phyloP scores from a whole-genome alignment of 352 stramenopile genomes.

The Phytophthora capsici region DNA sequence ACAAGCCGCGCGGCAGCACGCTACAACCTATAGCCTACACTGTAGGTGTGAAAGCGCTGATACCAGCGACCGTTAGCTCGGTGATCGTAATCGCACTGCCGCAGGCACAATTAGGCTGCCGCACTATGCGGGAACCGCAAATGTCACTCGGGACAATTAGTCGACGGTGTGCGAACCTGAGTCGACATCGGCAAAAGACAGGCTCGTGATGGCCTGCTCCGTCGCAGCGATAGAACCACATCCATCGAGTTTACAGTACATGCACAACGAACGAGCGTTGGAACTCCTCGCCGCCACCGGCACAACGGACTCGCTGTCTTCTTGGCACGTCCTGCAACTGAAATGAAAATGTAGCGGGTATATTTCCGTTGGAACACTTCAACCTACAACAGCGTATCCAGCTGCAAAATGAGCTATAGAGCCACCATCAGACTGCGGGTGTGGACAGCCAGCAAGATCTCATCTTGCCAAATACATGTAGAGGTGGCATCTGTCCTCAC shows the following conservation, averaged over 20 bases:
- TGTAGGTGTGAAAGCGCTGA: too few species aligned
- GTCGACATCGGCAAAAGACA: not conserved
- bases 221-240: not conserved
- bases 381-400: not conserved
- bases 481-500: not conserved
- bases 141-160: conserved; percentile 10
- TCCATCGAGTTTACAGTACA: not conserved
- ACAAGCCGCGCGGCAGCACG: too few species aligned
- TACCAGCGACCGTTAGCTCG: not conserved
- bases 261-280: not conserved
- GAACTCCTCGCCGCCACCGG: not conserved
- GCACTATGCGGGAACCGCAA: not conserved
- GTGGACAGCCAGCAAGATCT: conserved; percentile 1
- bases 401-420: not conserved
- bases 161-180: not conserved
- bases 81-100: not conserved
- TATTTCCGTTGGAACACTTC: not conserved
- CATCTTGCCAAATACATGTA: not conserved
- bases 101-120: too few species aligned
- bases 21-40: too few species aligned
- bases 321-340: too few species aligned
- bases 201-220: not conserved
- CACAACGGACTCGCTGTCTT: not conserved
- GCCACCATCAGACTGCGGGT: not conserved
- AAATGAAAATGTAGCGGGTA: too few species aligned